phyloP scores from a whole-genome alignment of 805 yeast species.

The Blastobotrys robertii region DNA sequence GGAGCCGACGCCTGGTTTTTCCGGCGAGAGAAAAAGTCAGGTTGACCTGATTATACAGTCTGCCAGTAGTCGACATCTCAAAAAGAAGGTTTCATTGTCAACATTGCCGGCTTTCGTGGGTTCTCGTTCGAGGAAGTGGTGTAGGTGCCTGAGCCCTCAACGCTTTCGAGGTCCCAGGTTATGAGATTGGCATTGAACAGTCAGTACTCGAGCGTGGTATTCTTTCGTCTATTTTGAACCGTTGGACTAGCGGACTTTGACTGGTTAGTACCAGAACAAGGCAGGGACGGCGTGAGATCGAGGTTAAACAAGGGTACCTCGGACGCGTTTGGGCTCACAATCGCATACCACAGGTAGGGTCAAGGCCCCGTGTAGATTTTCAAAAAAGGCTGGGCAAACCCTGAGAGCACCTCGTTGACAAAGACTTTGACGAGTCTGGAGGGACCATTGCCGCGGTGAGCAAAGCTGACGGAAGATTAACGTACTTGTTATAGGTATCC shows the following conservation, averaged over 20 bases:
- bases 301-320: slow-evolving; percentile 60
- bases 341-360: slow-evolving; percentile 74
- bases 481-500: slow-evolving; percentile 6
- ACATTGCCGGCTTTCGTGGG: no score
- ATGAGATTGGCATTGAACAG: slow-evolving; percentile 24
- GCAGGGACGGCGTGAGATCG: slow-evolving; percentile 62
- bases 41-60: no score
- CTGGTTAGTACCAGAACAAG: slow-evolving; percentile 51
- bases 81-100: no score
- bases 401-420: slow-evolving; percentile 49
- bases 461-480: slow-evolving; percentile 25
- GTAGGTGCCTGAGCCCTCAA: slow-evolving; percentile 16
- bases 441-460: slow-evolving; percentile 56
- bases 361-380: slow-evolving; percentile 77
- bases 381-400: slow-evolving; percentile 58
- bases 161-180: slow-evolving; percentile 22
- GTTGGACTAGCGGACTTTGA: slow-evolving; percentile 11
- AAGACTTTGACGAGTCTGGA: slow-evolving; percentile 58
- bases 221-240: slow-evolving; percentile 2
- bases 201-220: slow-evolving; percentile 17
- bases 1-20: no score
- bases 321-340: slow-evolving; percentile 64
- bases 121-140: no score
- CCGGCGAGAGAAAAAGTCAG: no score
- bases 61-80: no score